Percentiles rank a stretch among this genome's conserved stretches.
Conservation (phyloP, 2,329 filamentous ascomycete genomes). For the Fusarium temperatum region DNA sequence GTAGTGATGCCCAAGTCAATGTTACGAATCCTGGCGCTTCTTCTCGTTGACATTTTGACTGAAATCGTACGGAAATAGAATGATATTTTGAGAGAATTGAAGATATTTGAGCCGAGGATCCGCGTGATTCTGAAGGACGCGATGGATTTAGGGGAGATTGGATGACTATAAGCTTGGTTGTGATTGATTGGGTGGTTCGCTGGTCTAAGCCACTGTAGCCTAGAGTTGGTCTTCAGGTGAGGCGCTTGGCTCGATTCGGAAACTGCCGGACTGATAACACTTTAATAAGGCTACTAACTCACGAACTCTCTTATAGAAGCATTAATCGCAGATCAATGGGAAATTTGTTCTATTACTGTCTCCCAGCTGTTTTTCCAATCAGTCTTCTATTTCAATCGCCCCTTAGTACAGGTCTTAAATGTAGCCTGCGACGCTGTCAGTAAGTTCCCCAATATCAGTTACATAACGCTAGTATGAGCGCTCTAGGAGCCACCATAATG, state of each 20-base stretch:
- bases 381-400: too few species aligned
- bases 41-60: not conserved
- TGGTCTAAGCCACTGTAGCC: not conserved
- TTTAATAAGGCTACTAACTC: not conserved
- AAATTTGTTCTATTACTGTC: accelerated
- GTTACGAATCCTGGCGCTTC: not conserved
- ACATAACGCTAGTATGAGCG: not conserved
- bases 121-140: not conserved
- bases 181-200: not conserved
- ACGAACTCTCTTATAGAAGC: accelerated
- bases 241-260: not conserved
- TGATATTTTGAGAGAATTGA: not conserved
- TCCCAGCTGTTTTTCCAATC: too few species aligned
- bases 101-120: too few species aligned
- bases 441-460: too few species aligned
- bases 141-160: not conserved
- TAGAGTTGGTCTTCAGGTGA: not conserved
- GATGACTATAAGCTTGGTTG: not conserved
- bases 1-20: not conserved
- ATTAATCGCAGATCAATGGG: accelerated
- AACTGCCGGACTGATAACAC: not conserved
- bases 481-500: accelerated
- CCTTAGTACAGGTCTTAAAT: too few species aligned
- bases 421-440: too few species aligned
- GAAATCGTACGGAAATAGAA: accelerated